Evolutionary conservation across 2,329 filamentous ascomycete species (phyloP).

Genomic region (Claviceps sp.): DNA sequence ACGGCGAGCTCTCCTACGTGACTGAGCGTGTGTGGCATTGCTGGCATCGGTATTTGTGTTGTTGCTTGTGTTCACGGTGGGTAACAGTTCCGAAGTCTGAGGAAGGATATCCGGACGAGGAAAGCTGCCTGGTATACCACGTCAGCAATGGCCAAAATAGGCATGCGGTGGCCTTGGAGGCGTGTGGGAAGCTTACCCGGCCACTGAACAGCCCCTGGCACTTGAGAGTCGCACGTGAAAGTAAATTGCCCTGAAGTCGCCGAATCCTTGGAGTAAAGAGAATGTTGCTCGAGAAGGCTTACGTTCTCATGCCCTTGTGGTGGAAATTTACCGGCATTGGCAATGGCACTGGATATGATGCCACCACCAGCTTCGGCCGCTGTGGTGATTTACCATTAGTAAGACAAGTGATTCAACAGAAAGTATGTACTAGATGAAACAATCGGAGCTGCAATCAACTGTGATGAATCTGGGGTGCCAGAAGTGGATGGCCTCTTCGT

Average conservation of each 20-base stretch:
- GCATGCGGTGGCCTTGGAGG: not conserved
- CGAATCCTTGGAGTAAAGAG: slow-evolving; percentile 40
- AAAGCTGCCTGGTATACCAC: not conserved
- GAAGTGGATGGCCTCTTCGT: not conserved
- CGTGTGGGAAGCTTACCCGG: slow-evolving; percentile 34
- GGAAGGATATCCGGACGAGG: slow-evolving; percentile 11
- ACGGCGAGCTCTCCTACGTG: slow-evolving; percentile 46
- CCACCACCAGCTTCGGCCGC: slow-evolving; percentile 39
- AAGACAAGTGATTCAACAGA: not conserved
- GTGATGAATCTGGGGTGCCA: not conserved
- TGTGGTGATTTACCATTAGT: not conserved
- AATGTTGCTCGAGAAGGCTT: slow-evolving; percentile 61
- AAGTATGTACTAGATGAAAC: not conserved
- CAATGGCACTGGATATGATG: slow-evolving; percentile 86
- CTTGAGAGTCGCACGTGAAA: slow-evolving; percentile 87
- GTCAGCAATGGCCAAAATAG: not conserved
- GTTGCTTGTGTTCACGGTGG: slow-evolving; percentile 8
- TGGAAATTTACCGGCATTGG: slow-evolving; percentile 64
- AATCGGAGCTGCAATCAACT: not conserved
- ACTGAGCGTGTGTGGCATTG: slow-evolving; percentile 15
- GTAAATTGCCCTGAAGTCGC: slow-evolving; percentile 83
- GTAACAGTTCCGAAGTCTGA: slow-evolving; percentile 7
- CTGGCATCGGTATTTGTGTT: slow-evolving; percentile 9
- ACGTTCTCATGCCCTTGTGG: slow-evolving; percentile 62
- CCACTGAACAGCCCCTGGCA: slow-evolving; percentile 66